Evolutionary conservation across 345 rosid genomes (phyloP), one percentile per base, ranked within the genome.

Genomic region (Iberis pinnata): DNA sequence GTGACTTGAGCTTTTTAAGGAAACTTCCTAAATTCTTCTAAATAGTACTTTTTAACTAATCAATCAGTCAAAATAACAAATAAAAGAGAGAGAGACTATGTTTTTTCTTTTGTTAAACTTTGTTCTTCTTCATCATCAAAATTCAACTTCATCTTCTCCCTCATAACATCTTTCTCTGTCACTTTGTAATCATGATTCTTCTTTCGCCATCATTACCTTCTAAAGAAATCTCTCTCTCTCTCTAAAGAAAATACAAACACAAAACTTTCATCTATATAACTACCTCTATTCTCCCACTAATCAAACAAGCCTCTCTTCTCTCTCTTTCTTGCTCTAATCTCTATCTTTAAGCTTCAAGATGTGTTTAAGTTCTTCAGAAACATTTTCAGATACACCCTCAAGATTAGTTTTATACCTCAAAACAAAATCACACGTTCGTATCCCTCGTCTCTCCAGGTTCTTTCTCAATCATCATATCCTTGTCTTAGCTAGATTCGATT

Each of bases 161-260:
- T 68, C 74, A 14, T 69, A 72, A 19, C 76, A 73, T 18, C 25
- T 73, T 43, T 56, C 61, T 65, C 74, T 68, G 67, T 67, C 75
- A 80, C 52, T 62, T 61, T 44, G 90, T 76, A 84, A 88, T 82
- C 64, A 82, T 80, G 93, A 75, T 63, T 71, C 75, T 72, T 68
- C 63, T 22, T 59, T 66, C 17, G 70, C 70, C 82, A 83, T 81
- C 85, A 81, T 81, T 80, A 58, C 88, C 44, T 70, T 70, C 68
- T 47, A 60, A 76, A 81, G 65, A 27, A 66, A 29, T 6, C 68
- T 65, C 57, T 62, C 70, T 70, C 60, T 43, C 67, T 60, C 71
- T 39, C 41, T 41, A 25, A 18, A n/a, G 48, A 46, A 68, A 40
- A 60, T 35, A 31, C 52, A 70, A 32, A 14, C 40, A 52, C 53